phyloP scores from a whole-genome alignment of 108 stramenopile species.

The Cylindrotheca fusiformis region DNA sequence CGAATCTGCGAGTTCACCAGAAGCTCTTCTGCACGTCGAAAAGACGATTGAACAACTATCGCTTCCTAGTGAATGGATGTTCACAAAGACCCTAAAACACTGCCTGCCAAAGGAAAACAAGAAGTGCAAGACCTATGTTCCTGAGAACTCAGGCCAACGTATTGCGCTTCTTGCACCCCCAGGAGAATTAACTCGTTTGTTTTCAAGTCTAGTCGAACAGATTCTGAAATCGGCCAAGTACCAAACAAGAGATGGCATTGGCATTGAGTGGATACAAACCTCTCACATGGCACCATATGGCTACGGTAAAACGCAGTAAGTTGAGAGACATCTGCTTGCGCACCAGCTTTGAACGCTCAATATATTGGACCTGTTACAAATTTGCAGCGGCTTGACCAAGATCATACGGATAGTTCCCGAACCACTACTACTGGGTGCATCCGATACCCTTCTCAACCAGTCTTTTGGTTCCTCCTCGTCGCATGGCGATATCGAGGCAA shows the following conservation, averaged over 20 bases:
- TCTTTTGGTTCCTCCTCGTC: not conserved
- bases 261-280: constrained; percentile 49
- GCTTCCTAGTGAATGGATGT: constrained; percentile 10
- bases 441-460: constrained; percentile 25
- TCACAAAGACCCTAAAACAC: constrained; percentile 32
- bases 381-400: constrained; percentile 54
- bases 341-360: not conserved
- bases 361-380: not conserved
- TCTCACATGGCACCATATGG: constrained; percentile 85
- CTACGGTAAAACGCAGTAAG: constrained; percentile 82
- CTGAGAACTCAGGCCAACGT: constrained; percentile 23
- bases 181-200: constrained; percentile 19
- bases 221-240: constrained; percentile 16
- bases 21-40: too few relatives aligned
- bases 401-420: constrained; percentile 63
- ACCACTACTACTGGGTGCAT: constrained; percentile 51
- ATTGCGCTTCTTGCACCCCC: constrained; percentile 47
- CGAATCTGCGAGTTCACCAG: too few relatives aligned
- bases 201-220: constrained; percentile 19
- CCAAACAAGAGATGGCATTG: constrained; percentile 12
- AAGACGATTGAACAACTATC: not conserved
- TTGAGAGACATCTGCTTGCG: not conserved
- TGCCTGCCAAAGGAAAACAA: constrained; percentile 35
- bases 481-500: constrained; percentile 44
- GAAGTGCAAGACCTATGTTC: constrained; percentile 35